phyloP scores from a whole-genome alignment of 805 yeast genomes.

The Candida nanaspora region DNA sequence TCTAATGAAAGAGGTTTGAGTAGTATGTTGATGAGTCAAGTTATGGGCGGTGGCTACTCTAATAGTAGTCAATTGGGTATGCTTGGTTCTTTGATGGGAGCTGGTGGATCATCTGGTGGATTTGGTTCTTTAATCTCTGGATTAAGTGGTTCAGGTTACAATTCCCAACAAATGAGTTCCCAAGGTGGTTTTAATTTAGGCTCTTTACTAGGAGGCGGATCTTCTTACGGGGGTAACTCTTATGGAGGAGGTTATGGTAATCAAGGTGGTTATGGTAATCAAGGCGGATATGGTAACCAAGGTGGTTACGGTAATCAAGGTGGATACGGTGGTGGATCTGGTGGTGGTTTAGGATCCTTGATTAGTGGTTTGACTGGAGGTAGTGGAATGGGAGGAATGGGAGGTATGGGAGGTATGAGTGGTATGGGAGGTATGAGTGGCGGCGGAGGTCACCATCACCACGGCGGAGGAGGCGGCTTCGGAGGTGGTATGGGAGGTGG shows the following conservation, averaged over 20 bases:
- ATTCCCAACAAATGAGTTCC: conserved; percentile 12
- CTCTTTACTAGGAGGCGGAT: conserved; percentile 13
- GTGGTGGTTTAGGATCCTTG: conserved; percentile 12
- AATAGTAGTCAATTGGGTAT: conserved; percentile 19
- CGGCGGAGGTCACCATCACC: no score
- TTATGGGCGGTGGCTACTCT: conserved; percentile 17
- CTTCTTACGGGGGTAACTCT: background rate
- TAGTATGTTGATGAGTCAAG: conserved; percentile 19
- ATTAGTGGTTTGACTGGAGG: conserved; percentile 11
- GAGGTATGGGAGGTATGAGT: conserved; percentile 7
- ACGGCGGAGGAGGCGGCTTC: conserved; percentile 1
- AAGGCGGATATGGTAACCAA: conserved; percentile 9
- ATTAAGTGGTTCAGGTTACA: conserved; percentile 18
- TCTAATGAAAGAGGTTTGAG: conserved; percentile 23
- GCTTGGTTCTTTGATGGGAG: conserved; percentile 16
- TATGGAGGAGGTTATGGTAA: conserved; percentile 6
- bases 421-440: conserved; percentile 6
- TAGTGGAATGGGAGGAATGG: conserved; percentile 5
- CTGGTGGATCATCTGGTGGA: conserved; percentile 11
- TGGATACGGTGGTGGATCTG: conserved; percentile 1
- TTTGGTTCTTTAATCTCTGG: conserved; percentile 19
- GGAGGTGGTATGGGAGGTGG: conserved; percentile 4
- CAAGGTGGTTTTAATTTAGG: conserved; percentile 23
- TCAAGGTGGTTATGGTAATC: conserved; percentile 8
- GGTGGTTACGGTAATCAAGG: conserved; percentile 9